Percentiles rank a stretch among this genome's conserved stretches.
Conservation (phyloP, 1,139 yeast genomes). For the Candida sanyaensis region DNA sequence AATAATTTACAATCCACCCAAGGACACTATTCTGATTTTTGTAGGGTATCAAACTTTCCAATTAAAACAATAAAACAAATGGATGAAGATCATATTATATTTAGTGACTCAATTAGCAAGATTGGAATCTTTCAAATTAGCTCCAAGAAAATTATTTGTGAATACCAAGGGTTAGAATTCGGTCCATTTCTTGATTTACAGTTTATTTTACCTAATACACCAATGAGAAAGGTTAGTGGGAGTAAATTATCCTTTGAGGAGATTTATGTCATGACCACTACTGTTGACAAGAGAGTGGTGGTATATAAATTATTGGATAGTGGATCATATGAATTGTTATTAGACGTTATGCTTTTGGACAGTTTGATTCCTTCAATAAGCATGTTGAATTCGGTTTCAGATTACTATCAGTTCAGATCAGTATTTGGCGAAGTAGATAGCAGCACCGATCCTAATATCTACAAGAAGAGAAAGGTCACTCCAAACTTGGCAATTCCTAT, state of each 20-base stretch:
- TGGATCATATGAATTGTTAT: slow-evolving; percentile 15
- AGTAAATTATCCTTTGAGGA: slow-evolving; percentile 17
- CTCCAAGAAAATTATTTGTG: slow-evolving; percentile 20
- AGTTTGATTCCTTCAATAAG: slow-evolving; percentile 15
- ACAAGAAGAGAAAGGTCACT: slow-evolving; percentile 7
- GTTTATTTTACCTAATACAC: slow-evolving; percentile 9
- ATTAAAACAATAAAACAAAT: slow-evolving; percentile 23
- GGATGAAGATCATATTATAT: slow-evolving; percentile 22
- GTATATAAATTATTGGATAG: slow-evolving; percentile 29
- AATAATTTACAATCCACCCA: slow-evolving; percentile 21
- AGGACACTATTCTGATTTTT: slow-evolving; percentile 18
- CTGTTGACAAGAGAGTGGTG: slow-evolving; percentile 23
- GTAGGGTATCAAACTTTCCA: slow-evolving; percentile 31
- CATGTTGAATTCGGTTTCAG: slow-evolving; percentile 5
- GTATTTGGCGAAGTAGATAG: slow-evolving; percentile 3
- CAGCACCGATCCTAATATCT: background rate
- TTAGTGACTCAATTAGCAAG: slow-evolving; percentile 34
- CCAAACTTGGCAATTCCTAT: slow-evolving; percentile 2
- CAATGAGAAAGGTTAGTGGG: slow-evolving; percentile 8
- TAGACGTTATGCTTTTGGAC: slow-evolving; percentile 14
- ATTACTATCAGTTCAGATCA: slow-evolving; percentile 1
- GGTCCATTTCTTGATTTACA: slow-evolving; percentile 27
- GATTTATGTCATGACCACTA: slow-evolving; percentile 24
- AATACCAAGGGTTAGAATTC: slow-evolving; percentile 24
- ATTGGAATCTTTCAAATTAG: slow-evolving; percentile 30